Conservation (phyloP, 768 basidiomycete species). For the Lentinula edodes region DNA sequence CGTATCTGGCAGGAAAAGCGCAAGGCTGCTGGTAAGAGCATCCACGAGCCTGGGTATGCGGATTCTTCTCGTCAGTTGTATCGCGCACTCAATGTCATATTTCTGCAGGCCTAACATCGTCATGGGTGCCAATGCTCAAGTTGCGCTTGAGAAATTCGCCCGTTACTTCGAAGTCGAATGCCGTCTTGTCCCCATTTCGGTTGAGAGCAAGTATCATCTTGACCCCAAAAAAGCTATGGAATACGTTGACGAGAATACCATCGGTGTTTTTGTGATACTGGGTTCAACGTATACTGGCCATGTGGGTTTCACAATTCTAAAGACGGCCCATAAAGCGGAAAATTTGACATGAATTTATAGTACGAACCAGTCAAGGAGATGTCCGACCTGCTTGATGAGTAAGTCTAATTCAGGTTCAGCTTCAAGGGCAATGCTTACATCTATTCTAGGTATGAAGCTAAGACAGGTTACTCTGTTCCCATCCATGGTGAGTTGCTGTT, state of each 20-base stretch:
- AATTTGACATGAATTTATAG: slow-evolving; percentile 53
- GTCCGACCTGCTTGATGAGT: slow-evolving; percentile 64
- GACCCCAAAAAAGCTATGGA: slow-evolving; percentile 60
- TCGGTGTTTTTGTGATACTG: slow-evolving; percentile 57
- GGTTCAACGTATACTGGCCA: slow-evolving; percentile 62
- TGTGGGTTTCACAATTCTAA: slow-evolving; percentile 29
- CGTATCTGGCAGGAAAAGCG: slow-evolving; percentile 64
- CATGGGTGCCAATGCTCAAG: slow-evolving; percentile 70
- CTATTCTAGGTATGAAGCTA: slow-evolving; percentile 31
- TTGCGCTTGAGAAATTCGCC: slow-evolving; percentile 68
- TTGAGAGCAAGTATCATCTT: slow-evolving; percentile 49
- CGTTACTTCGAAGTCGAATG: slow-evolving; percentile 68
- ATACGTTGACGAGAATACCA: slow-evolving; percentile 69
- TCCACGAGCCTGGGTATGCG: slow-evolving; percentile 72
- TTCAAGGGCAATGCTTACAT: not conserved
- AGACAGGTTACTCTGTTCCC: slow-evolving; percentile 54
- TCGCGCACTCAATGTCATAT: not conserved
- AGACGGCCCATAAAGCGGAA: slow-evolving; percentile 19
- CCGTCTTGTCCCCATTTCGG: slow-evolving; percentile 44
- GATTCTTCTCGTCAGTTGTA: not conserved
- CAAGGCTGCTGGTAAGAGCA: slow-evolving; percentile 59
- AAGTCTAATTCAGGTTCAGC: not conserved
- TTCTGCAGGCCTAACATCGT: slow-evolving; percentile 51
- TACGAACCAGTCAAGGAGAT: slow-evolving; percentile 84
- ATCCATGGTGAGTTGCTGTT: slow-evolving; percentile 58